Evolutionary conservation across 345 rosid genomes (phyloP), one percentile per base, ranked within the genome.

Genomic region (Geranium brycei): DNA sequence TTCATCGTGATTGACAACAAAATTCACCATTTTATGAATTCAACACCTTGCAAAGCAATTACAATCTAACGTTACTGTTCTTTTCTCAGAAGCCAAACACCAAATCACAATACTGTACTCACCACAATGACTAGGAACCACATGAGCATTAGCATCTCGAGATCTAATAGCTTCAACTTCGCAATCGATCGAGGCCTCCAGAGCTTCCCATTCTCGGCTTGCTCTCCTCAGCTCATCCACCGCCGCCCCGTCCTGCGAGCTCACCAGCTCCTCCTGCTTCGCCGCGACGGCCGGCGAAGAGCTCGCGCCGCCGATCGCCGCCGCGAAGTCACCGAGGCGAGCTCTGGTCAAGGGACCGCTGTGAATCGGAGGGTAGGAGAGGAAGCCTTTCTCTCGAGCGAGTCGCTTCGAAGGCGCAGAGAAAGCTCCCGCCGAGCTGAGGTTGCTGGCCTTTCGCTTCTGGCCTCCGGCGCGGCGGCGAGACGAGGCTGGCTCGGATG

Each of bases 321-420:
- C 63, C 51, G 76, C 41, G 18, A 66, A 67, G 72, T 51, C 79
- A 2, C 77, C 81, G 61, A 87, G 93, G 41, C 97, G 90, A 66
- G 92, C 96, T 76, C 99, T 82, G 6, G 99, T 95, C 69, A 95
- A 69, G 5, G 99, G 99, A 0, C 99, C 99, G 75, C 82, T 79
- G 66, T 95, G 96, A 73, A 84, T 72, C 76, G 81, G 85, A 53
- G 82, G 8, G 57, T 79, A 79, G 66, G 85, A 81, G 64, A 76
- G 68, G 47, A 77, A 73, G 73, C 71, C 75, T 80, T 95, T 95
- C 77, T 95, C 99, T 13, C 99, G 88, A 56, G 88, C 79, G 65
- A 75, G 68, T 64, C 97, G 82, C 69, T 91, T 91, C 31, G 96
- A 83, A 67, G 82, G 80, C 13, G 81, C 57, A 1, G 90, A 75